Base-by-base conservation (phyloP, 352 stramenopile species). In the Phytophthora macrochlamydospora region DNA sequence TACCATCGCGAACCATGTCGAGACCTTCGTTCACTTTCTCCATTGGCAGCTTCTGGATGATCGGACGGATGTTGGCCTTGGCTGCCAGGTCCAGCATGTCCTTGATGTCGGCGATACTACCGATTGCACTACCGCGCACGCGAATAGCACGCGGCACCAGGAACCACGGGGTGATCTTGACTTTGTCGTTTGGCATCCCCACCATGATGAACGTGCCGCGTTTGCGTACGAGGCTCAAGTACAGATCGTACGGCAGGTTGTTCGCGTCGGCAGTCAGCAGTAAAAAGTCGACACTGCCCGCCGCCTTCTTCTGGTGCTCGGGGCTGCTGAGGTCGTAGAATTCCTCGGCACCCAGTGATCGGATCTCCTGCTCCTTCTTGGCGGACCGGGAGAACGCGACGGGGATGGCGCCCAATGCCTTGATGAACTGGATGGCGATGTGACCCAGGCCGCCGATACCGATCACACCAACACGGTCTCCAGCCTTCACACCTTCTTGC, bases 161-260 rank as follows among this genome's bases (percentile, higher is more conserved):
- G 32, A 66, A 59, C 14, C 13, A 75, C 24, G 80, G 62, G 7
- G 76, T 56, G 48, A 85, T 78, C 49, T 76, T 82, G 31, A 90
- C 74, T 44, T 87, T 50, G 37, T 79, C 67, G 32, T 73, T 59
- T 4, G 69, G 72, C 1, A 74, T 12, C 1, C 68, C 56, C 1
- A 78, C 65, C 68, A 79, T 73, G 53, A 77, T 73, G 54, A 65
- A 38, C 11, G 58, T 65, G 31, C 58, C 58, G 32, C 58, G 59
- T 43, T 59, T 59, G 13, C 44, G 43, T 33, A 74, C 43, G 30
- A 76, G 60, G 1, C 35, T 65, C 59, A 77, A 8, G 49, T 62
- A 74, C 50, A 56, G 30, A 37, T 81, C 42, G 65, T 78, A 81
- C 56, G 69, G 69, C 54, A 74, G 67, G 58, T 67, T 65, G 13